Percentiles rank a stretch among this genome's conserved stretches.
Conservation (phyloP, 163 green algal genomes). For the Coccomyxa subellipsoidea region DNA sequence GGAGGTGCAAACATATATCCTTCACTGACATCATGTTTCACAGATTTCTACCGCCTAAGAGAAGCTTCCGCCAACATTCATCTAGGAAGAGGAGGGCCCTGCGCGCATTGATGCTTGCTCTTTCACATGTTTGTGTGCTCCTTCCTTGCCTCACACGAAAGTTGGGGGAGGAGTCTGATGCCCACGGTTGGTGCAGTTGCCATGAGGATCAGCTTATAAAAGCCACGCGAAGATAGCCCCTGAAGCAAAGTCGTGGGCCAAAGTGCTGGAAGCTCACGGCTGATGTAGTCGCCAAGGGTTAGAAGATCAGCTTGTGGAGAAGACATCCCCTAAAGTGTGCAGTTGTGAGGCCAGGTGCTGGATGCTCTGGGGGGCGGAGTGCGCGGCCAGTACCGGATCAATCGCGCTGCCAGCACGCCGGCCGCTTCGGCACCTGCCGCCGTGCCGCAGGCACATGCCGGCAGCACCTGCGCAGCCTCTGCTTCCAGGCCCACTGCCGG, state of each 20-base stretch:
- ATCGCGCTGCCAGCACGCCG: not conserved
- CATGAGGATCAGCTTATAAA: no score
- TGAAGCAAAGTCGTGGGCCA: no score
- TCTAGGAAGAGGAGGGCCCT: no score
- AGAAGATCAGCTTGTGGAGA: not conserved
- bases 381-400: not conserved
- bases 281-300: not conserved
- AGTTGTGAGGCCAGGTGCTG: not conserved
- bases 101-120: no score
- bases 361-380: not conserved
- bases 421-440: not conserved
- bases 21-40: not conserved
- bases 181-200: no score
- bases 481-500: not conserved
- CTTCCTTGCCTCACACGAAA: no score
- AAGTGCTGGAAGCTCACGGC: not conserved
- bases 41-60: no score
- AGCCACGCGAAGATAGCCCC: no score
- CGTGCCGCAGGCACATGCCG: not conserved
- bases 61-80: no score
- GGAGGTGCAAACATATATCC: not conserved
- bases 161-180: no score
- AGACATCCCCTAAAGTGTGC: no score
- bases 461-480: not conserved
- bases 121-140: not conserved